phyloP scores from a whole-genome alignment of 2,329 filamentous ascomycete species.

The Stemphylium lycopersici region DNA sequence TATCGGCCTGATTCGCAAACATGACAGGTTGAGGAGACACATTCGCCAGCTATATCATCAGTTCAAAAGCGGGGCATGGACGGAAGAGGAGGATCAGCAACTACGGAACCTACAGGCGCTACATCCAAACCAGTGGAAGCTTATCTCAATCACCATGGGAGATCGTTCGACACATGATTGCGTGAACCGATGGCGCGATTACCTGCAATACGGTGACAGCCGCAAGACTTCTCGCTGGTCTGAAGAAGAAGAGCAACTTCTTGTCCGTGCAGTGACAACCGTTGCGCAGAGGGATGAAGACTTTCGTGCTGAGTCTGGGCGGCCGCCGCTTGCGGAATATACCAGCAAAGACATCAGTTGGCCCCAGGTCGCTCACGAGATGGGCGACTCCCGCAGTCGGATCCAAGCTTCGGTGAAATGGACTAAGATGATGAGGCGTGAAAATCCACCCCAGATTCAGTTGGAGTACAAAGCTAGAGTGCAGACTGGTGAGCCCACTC shows the following conservation, averaged over 20 bases:
- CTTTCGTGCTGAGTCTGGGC: constrained; percentile 20
- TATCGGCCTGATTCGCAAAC: constrained; percentile 41
- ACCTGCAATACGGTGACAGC: constrained; percentile 64
- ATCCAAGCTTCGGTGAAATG: constrained; percentile 74
- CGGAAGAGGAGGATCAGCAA: constrained; percentile 62
- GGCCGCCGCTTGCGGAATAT: constrained; percentile 40
- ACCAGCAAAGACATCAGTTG: constrained; percentile 68
- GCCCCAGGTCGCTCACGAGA: constrained; percentile 66
- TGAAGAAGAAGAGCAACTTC: constrained; percentile 62
- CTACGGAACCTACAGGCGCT: constrained; percentile 56
- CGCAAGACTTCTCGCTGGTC: constrained; percentile 64
- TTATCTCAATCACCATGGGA: constrained; percentile 64
- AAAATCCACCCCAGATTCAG: constrained; percentile 11
- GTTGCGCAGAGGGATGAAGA: constrained; percentile 57
- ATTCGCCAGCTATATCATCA: constrained; percentile 70
- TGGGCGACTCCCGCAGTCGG: constrained; percentile 67
- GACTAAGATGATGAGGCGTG: constrained; percentile 48
- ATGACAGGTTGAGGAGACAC: constrained; percentile 47
- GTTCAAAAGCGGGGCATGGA: constrained; percentile 68
- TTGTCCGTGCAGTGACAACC: constrained; percentile 61
- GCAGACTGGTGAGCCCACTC: background rate
- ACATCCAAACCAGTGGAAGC: constrained; percentile 65
- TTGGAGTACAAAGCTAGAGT: constrained; percentile 21
- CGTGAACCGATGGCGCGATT: constrained; percentile 73
- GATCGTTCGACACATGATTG: constrained; percentile 70